Evolutionary conservation across 163 green algal genomes (phyloP).

Genomic region (Trebouxiophyceae sp.): DNA sequence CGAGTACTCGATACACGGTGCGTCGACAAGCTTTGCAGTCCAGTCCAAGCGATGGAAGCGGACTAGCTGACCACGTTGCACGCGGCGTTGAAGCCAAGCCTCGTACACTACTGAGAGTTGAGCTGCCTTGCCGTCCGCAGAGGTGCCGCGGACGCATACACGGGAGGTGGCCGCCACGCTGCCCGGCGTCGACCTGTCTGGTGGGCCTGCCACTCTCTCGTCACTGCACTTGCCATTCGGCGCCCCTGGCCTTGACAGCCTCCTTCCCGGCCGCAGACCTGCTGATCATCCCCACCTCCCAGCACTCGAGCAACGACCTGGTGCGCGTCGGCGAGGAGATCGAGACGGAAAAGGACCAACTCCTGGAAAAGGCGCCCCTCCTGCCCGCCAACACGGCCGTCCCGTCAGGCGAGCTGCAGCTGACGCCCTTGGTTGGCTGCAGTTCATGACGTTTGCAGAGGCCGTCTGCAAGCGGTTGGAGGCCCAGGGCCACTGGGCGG

Average conservation of each 20-base stretch:
- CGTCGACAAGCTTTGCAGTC: too few relatives aligned
- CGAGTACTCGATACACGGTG: conserved; percentile 77
- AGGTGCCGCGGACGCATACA: conserved; percentile 54
- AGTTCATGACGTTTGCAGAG: conserved; percentile 82
- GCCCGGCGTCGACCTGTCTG: conserved; percentile 56
- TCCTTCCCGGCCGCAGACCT: conserved; percentile 1
- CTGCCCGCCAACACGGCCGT: too few relatives aligned
- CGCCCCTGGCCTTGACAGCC: too few relatives aligned
- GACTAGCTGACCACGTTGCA: too few relatives aligned
- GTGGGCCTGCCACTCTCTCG: too few relatives aligned
- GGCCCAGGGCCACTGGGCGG: conserved; percentile 62
- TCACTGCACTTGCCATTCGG: too few relatives aligned
- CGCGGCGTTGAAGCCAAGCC: too few relatives aligned
- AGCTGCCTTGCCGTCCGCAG: conserved; percentile 46
- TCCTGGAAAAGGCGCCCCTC: conserved; percentile 67
- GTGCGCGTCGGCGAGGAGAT: conserved; percentile 75
- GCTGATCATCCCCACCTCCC: conserved; percentile 88
- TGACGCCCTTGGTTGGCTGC: neutral
- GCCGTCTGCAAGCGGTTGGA: conserved; percentile 51
- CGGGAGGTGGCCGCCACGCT: conserved; percentile 52
- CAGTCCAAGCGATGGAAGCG: too few relatives aligned
- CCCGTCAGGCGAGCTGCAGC: neutral
- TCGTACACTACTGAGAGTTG: too few relatives aligned
- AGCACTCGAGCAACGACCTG: conserved; percentile 77
- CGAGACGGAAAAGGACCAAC: conserved; percentile 85